Conservation (phyloP, 2,329 filamentous ascomycete genomes). For the Ceratocystis huliohia region DNA sequence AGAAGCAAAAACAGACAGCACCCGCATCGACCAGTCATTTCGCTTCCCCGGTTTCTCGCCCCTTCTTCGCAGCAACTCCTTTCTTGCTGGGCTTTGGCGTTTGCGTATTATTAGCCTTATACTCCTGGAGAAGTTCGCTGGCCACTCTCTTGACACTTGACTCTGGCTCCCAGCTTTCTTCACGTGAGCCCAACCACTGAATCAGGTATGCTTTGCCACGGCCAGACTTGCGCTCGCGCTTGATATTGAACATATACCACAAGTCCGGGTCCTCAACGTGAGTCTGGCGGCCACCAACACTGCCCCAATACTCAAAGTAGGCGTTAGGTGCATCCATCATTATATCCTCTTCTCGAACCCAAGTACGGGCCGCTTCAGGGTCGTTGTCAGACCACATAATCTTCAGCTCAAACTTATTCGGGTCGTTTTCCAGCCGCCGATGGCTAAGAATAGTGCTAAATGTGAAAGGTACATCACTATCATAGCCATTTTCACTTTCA, state of each 20-base stretch:
- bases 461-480: not conserved
- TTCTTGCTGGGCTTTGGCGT: not conserved
- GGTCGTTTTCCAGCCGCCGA: constrained; percentile 6
- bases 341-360: constrained; percentile 17
- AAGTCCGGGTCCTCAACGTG: constrained; percentile 17
- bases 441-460: constrained; percentile 6
- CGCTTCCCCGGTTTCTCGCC: not conserved
- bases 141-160: constrained; percentile 11
- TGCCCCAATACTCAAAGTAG: constrained; percentile 18
- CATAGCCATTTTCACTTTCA: not conserved
- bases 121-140: constrained; percentile 11
- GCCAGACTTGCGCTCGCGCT: constrained; percentile 10
- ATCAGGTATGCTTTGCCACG: constrained; percentile 11
- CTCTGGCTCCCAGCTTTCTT: constrained; percentile 17
- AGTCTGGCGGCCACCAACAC: constrained; percentile 15
- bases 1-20: not conserved
- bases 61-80: not conserved
- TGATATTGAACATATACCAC: constrained; percentile 20
- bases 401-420: constrained; percentile 17
- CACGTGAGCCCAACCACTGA: constrained; percentile 19
- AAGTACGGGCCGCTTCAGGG: not conserved
- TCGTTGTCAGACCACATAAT: constrained; percentile 11
- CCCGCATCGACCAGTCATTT: not conserved
- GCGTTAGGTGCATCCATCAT: constrained; percentile 13
- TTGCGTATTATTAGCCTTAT: not conserved